A percentile compares a stretch with the other conserved stretches of the same genome.
phyloP scores from a whole-genome alignment of 768 basidiomycete genomes.

The Boletus eberwhitei region DNA sequence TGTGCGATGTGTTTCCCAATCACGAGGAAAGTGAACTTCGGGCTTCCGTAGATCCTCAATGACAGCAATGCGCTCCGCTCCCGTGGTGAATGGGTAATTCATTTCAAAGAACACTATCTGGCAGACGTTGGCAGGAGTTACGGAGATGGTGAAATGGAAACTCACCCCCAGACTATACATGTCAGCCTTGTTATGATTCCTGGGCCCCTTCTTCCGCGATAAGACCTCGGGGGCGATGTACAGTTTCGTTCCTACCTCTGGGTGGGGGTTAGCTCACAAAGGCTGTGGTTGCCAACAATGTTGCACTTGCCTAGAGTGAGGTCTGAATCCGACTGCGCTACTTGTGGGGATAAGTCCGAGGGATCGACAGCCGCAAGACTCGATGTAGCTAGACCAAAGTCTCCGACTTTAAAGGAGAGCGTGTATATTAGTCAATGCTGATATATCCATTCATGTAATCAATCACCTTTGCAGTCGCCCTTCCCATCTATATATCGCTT shows the following conservation, averaged over 20 bases:
- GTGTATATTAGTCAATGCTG: not conserved
- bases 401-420: slow-evolving; percentile 56
- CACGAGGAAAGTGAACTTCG: slow-evolving; percentile 68
- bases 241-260: slow-evolving; percentile 85
- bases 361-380: slow-evolving; percentile 77
- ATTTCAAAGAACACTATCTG: slow-evolving; percentile 98
- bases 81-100: slow-evolving; percentile 82
- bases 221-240: slow-evolving; percentile 94
- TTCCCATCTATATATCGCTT: slow-evolving; percentile 54
- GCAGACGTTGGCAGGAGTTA: not conserved
- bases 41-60: slow-evolving; percentile 76
- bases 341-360: slow-evolving; percentile 54
- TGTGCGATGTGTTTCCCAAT: slow-evolving; percentile 61
- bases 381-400: slow-evolving; percentile 89
- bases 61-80: slow-evolving; percentile 79
- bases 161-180: slow-evolving; percentile 91
- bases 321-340: slow-evolving; percentile 51
- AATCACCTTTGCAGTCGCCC: slow-evolving; percentile 74
- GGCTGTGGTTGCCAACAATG: not conserved
- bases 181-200: slow-evolving; percentile 85
- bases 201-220: slow-evolving; percentile 55
- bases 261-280: not conserved
- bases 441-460: not conserved
- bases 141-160: slow-evolving; percentile 2
- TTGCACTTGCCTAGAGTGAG: slow-evolving; percentile 63